phyloP scores from a whole-genome alignment of 345 rosid genomes.

The Arabis alpina region DNA sequence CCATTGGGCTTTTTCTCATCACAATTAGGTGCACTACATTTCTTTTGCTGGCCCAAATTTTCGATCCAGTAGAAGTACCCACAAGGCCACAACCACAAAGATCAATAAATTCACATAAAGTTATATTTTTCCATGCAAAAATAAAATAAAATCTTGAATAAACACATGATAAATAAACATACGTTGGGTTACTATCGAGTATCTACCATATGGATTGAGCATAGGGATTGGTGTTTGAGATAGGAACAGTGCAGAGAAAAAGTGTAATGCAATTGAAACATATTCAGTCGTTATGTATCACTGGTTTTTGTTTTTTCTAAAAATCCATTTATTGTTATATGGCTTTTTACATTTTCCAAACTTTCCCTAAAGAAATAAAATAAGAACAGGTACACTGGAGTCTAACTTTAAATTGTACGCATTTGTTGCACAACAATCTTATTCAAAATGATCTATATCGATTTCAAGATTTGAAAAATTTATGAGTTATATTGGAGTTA shows the following conservation, averaged over 20 bases:
- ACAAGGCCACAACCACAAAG: neutral
- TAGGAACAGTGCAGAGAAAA: constrained; percentile 37
- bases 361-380: neutral
- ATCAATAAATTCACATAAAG: neutral
- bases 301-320: neutral
- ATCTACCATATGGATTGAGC: constrained; percentile 32
- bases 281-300: constrained; percentile 2
- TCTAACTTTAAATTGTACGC: neutral
- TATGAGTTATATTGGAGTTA: neutral
- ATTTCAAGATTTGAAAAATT: neutral
- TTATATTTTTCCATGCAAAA: no score
- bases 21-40: neutral
- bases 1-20: constrained; percentile 24
- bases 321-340: neutral
- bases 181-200: constrained; percentile 27
- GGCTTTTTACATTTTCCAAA: neutral
- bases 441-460: neutral
- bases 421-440: neutral
- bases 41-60: constrained; percentile 2
- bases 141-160: neutral
- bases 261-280: constrained; percentile 19
- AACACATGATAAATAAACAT: neutral
- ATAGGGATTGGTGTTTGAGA: constrained; percentile 43
- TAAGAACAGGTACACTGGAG: neutral
- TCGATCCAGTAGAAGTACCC: constrained; percentile 10